These are phyloP conservation scores for Yamadazyma atmosphaerica DNA, from an alignment of 1,139 yeast species.

Conservation along the genomic window DNA sequence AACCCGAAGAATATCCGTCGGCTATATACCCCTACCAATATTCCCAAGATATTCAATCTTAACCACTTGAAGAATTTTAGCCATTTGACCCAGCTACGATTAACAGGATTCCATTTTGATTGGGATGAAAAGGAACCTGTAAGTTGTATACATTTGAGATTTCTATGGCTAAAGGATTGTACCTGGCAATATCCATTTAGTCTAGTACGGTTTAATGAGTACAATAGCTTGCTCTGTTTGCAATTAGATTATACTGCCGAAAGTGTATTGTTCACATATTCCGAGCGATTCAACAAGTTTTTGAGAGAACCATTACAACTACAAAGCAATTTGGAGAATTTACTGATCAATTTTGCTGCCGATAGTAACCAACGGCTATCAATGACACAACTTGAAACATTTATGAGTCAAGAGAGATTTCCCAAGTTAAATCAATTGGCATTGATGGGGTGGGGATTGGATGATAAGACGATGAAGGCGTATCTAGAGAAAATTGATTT, in stretches of 20 bases:
- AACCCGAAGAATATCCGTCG: constrained; percentile 21
- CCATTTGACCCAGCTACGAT: constrained; percentile 20
- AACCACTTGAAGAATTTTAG: constrained; percentile 30
- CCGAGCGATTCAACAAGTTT: constrained; percentile 38
- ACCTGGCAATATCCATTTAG: constrained; percentile 49
- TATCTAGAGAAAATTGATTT: constrained; percentile 1
- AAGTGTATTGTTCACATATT: constrained; percentile 33
- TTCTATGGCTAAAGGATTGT: constrained; percentile 29
- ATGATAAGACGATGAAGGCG: constrained; percentile 6
- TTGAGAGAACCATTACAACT: constrained; percentile 20
- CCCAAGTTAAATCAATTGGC: constrained; percentile 21
- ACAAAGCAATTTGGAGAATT: constrained; percentile 17
- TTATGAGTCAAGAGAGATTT: constrained; percentile 16
- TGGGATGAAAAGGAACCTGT: constrained; percentile 22
- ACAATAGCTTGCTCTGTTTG: constrained; percentile 22
- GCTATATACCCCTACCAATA: constrained; percentile 15
- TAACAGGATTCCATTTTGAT: constrained; percentile 34
- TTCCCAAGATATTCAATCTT: constrained; percentile 31
- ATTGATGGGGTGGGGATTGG: constrained; percentile 26
- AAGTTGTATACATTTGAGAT: constrained; percentile 13
- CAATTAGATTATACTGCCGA: constrained; percentile 26
- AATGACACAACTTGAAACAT: constrained; percentile 16
- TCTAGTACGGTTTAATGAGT: constrained; percentile 31
- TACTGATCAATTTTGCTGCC: constrained; percentile 19
- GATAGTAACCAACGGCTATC: constrained; percentile 15